Evolutionary conservation across 2,329 filamentous ascomycete species (phyloP), one percentile per base, ranked within the genome.

Genomic region (Penicillium thymicola): DNA sequence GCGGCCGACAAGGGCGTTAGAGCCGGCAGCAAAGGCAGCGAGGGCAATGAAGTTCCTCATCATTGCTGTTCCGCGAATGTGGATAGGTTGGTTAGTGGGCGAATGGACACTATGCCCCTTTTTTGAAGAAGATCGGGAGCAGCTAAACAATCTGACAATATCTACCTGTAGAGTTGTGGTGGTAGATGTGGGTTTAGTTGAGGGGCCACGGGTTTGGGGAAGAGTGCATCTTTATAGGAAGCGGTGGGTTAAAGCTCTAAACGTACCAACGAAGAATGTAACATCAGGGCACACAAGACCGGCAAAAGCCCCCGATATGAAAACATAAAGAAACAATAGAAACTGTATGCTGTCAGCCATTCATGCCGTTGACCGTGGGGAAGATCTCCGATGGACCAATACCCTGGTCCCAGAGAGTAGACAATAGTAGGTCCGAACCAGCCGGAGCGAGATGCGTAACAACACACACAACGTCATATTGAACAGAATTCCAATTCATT

Each of bases 1-100:
- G 45, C 75, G 69, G 55, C 70, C 57, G 54, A 75, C 68, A 27
- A 77, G 68, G 45, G 77, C 79, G 61, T 79, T 76, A 53, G 75
- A 72, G 42, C 75, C 72, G 40, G 70, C 68, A 59, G 73, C 67
- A 25, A 79, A 70, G 50, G 74, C 73, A 43, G 75, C 69, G 42
- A 75, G 54, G 45, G 72, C 66, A 55, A 70, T 60, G 57, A 78
- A 62, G 48, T 67, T 70, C 65, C 72, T 76, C 75, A 79, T 79
- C 14, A 13, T 37, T 55, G 46, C 40, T 44, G 4, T 45, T 46
- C 42, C 42, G 36, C 37, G 30, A 46, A 51, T 21, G 46, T 30
- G 34, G 25, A 27, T 27, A 14, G 6, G 40, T 18, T 40, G 36
- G 41, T 42, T 40, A 42, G 38, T n/a, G 13, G 59, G 55, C 43